Base-by-base conservation (phyloP, 192 early-diverging fungal genomes). In the Podila epicladia region DNA sequence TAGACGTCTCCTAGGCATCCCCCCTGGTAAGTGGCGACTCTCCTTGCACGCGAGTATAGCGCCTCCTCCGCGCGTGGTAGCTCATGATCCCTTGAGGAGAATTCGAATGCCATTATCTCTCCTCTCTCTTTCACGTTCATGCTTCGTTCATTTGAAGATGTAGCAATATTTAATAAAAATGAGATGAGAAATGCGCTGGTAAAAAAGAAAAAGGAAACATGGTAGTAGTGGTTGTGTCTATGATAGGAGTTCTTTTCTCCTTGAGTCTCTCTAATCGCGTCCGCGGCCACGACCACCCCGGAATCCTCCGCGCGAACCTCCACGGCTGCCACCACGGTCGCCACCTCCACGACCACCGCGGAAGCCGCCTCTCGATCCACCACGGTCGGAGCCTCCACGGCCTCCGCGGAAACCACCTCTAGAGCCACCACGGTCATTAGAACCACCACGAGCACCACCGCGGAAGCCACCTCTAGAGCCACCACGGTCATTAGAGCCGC, bases 241-340 rank as follows among this genome's bases (percentile, higher is more conserved):
- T 62, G 9, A 33, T 62, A 62, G 35, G 9, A 28, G 19, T 0
- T 33, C 17, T 33, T 33, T 13, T 17, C 41, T 45, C 41, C 2
- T 45, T 11, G 13, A 0, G 59, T 29, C 4, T 19, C 31, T 38
- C 59, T 70, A 76, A 32, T 76, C 74, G 62, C 74, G 74, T 41
- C 74, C 72, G 28, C 72, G 64, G 26, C 65, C 65, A 55, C 69
- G 71, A 32, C 68, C 57, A 17, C 65, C 72, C 22, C 65, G 58
- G 35, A 55, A 58, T 1, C 72, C 72, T n/a, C 72, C 72, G 35
- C 73, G 73, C 37, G 59, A 67, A 1, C 73, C 73, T 15, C 73
- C 73, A 20, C 68, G 68, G 15, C 64, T 37, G 1, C 55, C 22
- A 1, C 57, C 71, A 53, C 71, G 50, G 22, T 73, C 68, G 1